Evolutionary conservation across 495 filamentous ascomycete genomes (phyloP), one percentile per base, ranked within the genome.

Genomic region (Penicillium cosmopolitanum): DNA sequence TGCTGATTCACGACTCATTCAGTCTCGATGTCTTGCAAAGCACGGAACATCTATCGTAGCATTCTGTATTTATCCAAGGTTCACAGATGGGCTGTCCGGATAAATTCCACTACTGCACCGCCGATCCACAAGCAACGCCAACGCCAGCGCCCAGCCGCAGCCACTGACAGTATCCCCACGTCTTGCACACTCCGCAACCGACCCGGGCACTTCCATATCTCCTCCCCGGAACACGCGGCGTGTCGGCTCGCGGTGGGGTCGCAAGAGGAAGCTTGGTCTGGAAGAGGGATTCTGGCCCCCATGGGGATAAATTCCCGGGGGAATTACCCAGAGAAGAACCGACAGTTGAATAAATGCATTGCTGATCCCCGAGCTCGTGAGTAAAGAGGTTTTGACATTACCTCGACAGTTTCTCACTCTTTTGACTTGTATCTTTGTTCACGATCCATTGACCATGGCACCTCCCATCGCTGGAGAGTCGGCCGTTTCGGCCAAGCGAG

Each of bases 401-500:
- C 36, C 50, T 31, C 8, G 23, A n/a, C 36, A 4, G 12, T 38
- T 4, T 13, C 10, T 15, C 13, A 33, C 44, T 54, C 35, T 33
- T 12, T 47, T n/a, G 16, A 21, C 19, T 15, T 38, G 15, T 38
- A 38, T 38, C 36, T 38, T n/a, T 21, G 12, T 46, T 25, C 28
- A 16, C 50, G 4, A 7, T 50, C 3, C 21, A 31, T 6, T 25
- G 47, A 59, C 31, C 25, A 69, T 69, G 66, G 66, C 50, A 34
- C 55, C 57, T 43, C 21, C 35, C 53, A 53, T 63, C 28, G 25
- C 52, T 25, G 65, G 61, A 31, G 67, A 67, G 57, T 57, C 58
- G 51, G 70, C 61, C 58, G 47, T 74, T 31, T 74, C 72, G 56
- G 69, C 66, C 60, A 74, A 70, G 63, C 73, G 73, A n/a, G 73